Percentiles rank a stretch among this genome's conserved stretches.
phyloP scores from a whole-genome alignment of 257 asterid genomes.

The Datura wrightii region DNA sequence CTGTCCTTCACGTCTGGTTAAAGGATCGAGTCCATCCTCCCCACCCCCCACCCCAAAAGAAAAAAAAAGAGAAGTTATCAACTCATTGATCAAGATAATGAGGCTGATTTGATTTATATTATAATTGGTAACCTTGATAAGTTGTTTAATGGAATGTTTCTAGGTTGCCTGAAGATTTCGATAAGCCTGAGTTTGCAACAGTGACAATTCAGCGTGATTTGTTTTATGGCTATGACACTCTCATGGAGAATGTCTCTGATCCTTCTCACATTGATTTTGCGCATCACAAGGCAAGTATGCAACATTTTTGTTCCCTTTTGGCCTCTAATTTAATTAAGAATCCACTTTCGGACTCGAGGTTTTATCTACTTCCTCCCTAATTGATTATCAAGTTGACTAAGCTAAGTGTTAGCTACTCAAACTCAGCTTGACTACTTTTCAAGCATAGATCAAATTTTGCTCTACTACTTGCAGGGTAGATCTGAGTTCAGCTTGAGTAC shows the following conservation, averaged over 20 bases:
- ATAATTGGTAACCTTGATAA: background rate
- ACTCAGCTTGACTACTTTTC: background rate
- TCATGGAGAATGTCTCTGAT: slow-evolving; percentile 99
- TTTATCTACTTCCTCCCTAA: background rate
- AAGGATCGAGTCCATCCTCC: background rate
- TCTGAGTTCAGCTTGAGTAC: background rate
- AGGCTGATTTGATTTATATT: background rate
- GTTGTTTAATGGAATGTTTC: slow-evolving; percentile 29
- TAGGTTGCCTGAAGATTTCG: slow-evolving; percentile 98
- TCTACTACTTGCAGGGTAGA: background rate
- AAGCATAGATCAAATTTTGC: background rate
- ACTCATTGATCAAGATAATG: background rate
- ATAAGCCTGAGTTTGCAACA: slow-evolving; percentile 84
- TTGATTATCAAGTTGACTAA: background rate
- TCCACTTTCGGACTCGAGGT: background rate
- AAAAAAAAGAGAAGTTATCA: no score
- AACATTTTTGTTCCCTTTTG: background rate
- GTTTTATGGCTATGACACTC: slow-evolving; percentile 94
- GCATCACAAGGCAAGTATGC: slow-evolving; percentile 79
- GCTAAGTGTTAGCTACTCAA: background rate
- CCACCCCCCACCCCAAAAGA: no score
- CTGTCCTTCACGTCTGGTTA: background rate
- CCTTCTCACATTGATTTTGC: slow-evolving; percentile 99
- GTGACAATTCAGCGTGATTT: slow-evolving; percentile 96
- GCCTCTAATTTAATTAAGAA: background rate